phyloP scores from a whole-genome alignment of 176 grass and related monocot species.

The Aegilops sharonensis region DNA sequence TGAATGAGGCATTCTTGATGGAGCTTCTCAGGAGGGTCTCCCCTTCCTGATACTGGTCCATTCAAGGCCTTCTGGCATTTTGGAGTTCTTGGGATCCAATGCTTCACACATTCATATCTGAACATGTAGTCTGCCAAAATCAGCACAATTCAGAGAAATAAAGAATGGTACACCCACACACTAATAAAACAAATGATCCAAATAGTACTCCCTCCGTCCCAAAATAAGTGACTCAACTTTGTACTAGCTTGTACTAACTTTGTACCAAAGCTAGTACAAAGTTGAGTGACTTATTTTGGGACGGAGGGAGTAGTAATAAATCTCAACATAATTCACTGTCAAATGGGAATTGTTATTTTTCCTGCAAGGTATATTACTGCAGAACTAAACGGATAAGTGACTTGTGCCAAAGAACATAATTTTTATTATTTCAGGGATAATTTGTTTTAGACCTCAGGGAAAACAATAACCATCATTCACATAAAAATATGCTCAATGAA shows the following conservation, averaged over 20 bases:
- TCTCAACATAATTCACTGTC: neutral
- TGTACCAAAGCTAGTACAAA: too few relatives aligned
- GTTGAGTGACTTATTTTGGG: too few relatives aligned
- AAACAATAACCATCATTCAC: neutral
- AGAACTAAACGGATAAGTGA: neutral
- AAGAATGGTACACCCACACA: neutral
- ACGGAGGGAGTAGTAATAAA: neutral
- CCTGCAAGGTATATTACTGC: neutral
- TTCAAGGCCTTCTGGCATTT: slow-evolving; percentile 14
- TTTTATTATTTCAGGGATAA: neutral
- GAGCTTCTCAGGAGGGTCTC: slow-evolving; percentile 25
- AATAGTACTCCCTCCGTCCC: neutral
- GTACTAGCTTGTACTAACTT: too few relatives aligned
- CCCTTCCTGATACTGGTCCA: slow-evolving; percentile 24
- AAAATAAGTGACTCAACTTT: too few relatives aligned
- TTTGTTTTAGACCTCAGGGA: neutral
- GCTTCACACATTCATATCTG: slow-evolving; percentile 1
- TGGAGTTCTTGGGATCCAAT: slow-evolving; percentile 26
- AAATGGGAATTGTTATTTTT: neutral
- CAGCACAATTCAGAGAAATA: slow-evolving; percentile 16
- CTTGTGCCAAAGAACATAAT: neutral
- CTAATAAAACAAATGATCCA: neutral
- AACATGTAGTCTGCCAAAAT: neutral
- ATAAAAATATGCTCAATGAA: neutral
- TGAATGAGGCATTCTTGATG: slow-evolving; percentile 17